Evolutionary conservation across 2,329 filamentous ascomycete species (phyloP), one percentile per base, ranked within the genome.

Genomic region (Neopestalotiopsis clavispora): DNA sequence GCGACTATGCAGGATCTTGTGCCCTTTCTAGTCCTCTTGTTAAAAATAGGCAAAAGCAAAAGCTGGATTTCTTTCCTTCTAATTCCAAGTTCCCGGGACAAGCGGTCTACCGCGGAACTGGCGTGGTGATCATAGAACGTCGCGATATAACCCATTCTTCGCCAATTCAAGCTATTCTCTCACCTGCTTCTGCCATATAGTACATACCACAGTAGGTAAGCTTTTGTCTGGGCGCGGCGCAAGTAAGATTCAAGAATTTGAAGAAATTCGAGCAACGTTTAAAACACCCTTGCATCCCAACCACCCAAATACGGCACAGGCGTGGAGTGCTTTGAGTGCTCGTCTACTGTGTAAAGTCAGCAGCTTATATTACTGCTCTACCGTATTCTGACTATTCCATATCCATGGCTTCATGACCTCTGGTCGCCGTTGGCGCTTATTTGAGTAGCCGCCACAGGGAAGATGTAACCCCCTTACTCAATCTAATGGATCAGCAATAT

Each of bases 31-130:
- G 12, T 62, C 20, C 28, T 10, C 34, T 38, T 62, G 40, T 62
- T 20, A 62, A 62, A 40, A 40, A 38, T 38, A 62, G 32, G 17
- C 28, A 62, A 40, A 62, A 20, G 59, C 59, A 62, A 62, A 62
- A 34, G 30, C 10, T n/a, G 34, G n/a, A 14, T 38, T 14, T 52
- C 17, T n/a, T 52, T 17, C 20, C n/a, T 5, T 4, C 9, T 52
- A 5, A 62, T 62, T 34, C 59, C 59, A 62, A 30, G 32, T 34
- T 62, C 59, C 59, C 32, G 59, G 59, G 59, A 62, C 59, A 34
- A 38, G 59, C 59, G 59, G 59, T 62, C 28, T 62, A 34, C 32
- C n/a, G 12, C 30, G 6, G 23, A 30, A 34, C 30, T n/a, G 14
- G 20, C 34, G 30, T 62, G 23, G 32, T 40, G 32, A 62, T 62